These are phyloP conservation scores for Blastobotrys parvus DNA, from an alignment of 805 yeast genomes.

Conservation along the genomic window DNA sequence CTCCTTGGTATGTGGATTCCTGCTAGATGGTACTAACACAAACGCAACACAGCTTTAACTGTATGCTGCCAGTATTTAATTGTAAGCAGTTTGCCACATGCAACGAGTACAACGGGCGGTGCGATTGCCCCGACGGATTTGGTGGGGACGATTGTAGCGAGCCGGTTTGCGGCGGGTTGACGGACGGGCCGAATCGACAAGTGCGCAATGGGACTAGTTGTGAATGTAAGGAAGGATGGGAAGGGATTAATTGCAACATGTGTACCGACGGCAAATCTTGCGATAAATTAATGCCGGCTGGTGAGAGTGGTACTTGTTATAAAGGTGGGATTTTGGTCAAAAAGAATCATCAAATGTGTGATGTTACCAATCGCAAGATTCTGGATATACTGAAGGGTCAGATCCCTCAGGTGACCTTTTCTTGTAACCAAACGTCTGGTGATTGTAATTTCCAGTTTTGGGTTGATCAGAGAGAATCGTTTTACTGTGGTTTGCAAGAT, in stretches of 20 bases:
- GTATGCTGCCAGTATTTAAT: slow-evolving; percentile 81
- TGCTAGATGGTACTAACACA: neutral
- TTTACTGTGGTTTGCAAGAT: slow-evolving; percentile 72
- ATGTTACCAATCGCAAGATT: slow-evolving; percentile 83
- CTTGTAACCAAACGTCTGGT: slow-evolving; percentile 61
- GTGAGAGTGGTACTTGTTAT: slow-evolving; percentile 81
- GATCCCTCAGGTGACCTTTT: slow-evolving; percentile 85
- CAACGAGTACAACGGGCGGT: slow-evolving; percentile 78
- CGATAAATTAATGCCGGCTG: slow-evolving; percentile 81
- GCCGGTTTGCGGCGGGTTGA: slow-evolving; percentile 79
- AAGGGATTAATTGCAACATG: slow-evolving; percentile 84
- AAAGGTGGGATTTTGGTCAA: slow-evolving; percentile 76
- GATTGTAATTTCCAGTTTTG: slow-evolving; percentile 89
- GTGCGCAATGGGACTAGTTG: slow-evolving; percentile 46
- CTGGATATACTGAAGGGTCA: slow-evolving; percentile 69
- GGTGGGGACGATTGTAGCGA: slow-evolving; percentile 88
- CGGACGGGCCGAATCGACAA: slow-evolving; percentile 62
- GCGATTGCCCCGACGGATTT: slow-evolving; percentile 88
- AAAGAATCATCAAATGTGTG: slow-evolving; percentile 81
- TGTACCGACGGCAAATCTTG: slow-evolving; percentile 71
- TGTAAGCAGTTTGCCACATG: slow-evolving; percentile 90
- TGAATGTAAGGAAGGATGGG: slow-evolving; percentile 80
- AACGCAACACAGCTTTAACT: slow-evolving; percentile 55
- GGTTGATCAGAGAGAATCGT: slow-evolving; percentile 86
- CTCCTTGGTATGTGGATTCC: slow-evolving; percentile 15